Evolutionary conservation across 164 flowering plant genomes (phyloP).

Genomic region (Protea cynaroides): DNA sequence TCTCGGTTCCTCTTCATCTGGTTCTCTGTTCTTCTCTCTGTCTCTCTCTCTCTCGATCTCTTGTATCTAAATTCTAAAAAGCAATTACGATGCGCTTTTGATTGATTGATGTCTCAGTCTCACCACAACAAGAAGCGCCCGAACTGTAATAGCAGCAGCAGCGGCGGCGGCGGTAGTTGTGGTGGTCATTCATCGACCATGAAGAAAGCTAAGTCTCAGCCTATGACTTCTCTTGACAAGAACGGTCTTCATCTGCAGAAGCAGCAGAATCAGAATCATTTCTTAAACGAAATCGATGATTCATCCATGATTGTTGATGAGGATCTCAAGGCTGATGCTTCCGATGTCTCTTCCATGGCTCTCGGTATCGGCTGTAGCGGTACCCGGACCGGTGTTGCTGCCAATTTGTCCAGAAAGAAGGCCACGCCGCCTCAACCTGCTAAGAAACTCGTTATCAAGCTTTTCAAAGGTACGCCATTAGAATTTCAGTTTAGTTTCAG

Average conservation of each 20-base stretch:
- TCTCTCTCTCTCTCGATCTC: too few species aligned
- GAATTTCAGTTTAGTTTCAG: not conserved
- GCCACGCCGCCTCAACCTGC: conserved; percentile 87
- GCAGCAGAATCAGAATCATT: conserved; percentile 10
- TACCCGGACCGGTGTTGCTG: conserved; percentile 31
- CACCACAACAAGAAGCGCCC: conserved; percentile 21
- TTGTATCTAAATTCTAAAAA: too few species aligned
- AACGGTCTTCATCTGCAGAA: conserved; percentile 37
- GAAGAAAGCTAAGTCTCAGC: conserved; percentile 82
- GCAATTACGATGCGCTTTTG: conserved; percentile 15
- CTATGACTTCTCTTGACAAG: conserved; percentile 41
- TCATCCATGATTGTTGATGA: conserved; percentile 47
- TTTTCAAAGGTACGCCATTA: conserved; percentile 49
- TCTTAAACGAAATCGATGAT: conserved; percentile 24
- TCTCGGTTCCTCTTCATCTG: too few species aligned
- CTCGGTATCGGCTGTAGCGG: conserved; percentile 24
- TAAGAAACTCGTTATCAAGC: conserved; percentile 88
- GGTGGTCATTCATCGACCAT: conserved; percentile 28
- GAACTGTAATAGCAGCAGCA: not conserved
- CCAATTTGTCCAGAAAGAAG: conserved; percentile 83
- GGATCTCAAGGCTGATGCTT: conserved; percentile 32
- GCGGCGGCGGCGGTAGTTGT: not conserved
- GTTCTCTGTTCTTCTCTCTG: too few species aligned
- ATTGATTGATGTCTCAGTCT: conserved; percentile 32
- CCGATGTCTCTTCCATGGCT: conserved; percentile 12